Evolutionary conservation across 2,329 filamentous ascomycete species (phyloP), one percentile per base, ranked within the genome.

Genomic region (Diaporthe ilicicola): DNA sequence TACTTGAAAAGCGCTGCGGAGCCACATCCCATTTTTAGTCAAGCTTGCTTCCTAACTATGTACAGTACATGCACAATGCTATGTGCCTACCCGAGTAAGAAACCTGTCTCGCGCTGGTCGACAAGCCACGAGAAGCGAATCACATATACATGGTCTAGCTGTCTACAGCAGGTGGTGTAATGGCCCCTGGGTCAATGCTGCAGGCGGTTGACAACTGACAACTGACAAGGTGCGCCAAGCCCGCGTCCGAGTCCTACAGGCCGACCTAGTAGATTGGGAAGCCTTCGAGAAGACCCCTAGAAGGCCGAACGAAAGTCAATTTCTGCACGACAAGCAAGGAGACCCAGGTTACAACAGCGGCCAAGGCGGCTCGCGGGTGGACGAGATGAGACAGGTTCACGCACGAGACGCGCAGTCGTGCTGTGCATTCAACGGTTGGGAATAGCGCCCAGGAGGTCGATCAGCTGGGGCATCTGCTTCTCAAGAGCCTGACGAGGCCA

Each of bases 261-360:
- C 50, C n/a, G 64, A 22, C 24, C 64, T 67, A 34, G 22, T 50
- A 56, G 65, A 48, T 29, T 44, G 34, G 53, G 69, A 54, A 59
- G 56, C 51, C 53, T 70, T 70, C 69, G 39, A 71, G 70, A 71
- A 71, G 19, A 46, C 37, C 48, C 66, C 70, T 64, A 53, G 64
- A 69, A 48, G 32, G 32, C 22, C 27, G 9, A n/a, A 15, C 4
- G 10, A 50, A 51, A 56, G 48, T 50, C 67, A 53, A 69, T 62
- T 53, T 59, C 67, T 69, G 10, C 22, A 22, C 34, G 55, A 61
- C 54, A 37, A 56, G 70, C 70, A 71, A 67, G 70, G 70, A 48
- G 27, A 65, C 55, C 70, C 65, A 64, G 29, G 66, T 15, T 4
- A n/a, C n/a, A 55, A 24, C 12, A 53, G 61, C 22, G 29, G 51